A percentile compares a stretch with the other conserved stretches of the same genome.
These are phyloP conservation scores for Actinomucor elegans DNA, from an alignment of 371 early-diverging fungal genomes.

Conservation along the genomic window DNA sequence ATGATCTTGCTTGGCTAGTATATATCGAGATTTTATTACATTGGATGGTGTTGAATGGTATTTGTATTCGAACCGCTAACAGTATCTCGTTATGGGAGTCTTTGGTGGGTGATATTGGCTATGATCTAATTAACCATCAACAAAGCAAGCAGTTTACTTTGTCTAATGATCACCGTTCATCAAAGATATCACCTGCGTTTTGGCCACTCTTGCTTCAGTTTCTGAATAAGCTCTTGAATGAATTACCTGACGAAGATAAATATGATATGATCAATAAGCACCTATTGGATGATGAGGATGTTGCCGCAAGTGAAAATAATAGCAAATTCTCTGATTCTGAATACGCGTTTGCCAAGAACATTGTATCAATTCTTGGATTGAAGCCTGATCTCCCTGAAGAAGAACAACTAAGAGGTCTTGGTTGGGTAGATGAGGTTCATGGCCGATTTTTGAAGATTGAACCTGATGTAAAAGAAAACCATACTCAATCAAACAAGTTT, in stretches of 20 bases:
- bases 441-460: slow-evolving; percentile 26
- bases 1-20: slow-evolving; percentile 32
- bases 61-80: slow-evolving; percentile 18
- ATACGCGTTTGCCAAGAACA: slow-evolving; percentile 13
- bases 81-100: slow-evolving; percentile 31
- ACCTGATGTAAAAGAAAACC: not conserved
- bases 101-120: slow-evolving; percentile 19
- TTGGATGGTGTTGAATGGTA: slow-evolving; percentile 43
- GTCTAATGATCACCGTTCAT: not conserved
- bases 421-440: slow-evolving; percentile 51
- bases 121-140: slow-evolving; percentile 9
- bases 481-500: not conserved
- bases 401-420: slow-evolving; percentile 37
- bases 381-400: slow-evolving; percentile 48
- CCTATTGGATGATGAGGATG: slow-evolving; percentile 26
- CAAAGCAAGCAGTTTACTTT: not conserved
- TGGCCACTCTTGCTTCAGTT: slow-evolving; percentile 39
- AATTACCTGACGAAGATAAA: slow-evolving; percentile 29
- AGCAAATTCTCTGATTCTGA: slow-evolving; percentile 1
- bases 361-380: slow-evolving; percentile 18
- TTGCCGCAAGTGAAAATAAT: not conserved
- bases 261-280: slow-evolving; percentile 37
- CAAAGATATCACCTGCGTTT: slow-evolving; percentile 29
- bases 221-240: slow-evolving; percentile 29
- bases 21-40: slow-evolving; percentile 45